Percentiles rank a stretch among this genome's conserved stretches.
Conservation (phyloP, 2,329 filamentous ascomycete genomes). For the Calonectria montana region DNA sequence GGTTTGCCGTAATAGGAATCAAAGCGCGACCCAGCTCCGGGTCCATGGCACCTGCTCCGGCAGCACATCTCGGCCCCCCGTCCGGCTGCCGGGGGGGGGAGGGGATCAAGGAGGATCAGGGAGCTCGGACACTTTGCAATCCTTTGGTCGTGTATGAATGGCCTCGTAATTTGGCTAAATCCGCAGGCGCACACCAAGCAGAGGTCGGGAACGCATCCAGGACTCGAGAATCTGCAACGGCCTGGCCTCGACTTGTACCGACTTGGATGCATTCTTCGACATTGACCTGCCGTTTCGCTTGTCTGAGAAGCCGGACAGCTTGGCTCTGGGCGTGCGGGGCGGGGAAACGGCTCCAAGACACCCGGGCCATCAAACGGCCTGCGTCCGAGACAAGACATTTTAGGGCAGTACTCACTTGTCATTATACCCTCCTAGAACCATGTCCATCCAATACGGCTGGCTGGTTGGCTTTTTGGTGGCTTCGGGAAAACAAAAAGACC, state of each 20-base stretch:
- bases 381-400: background rate
- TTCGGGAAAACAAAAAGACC: background rate
- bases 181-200: background rate
- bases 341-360: background rate
- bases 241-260: constrained; percentile 2
- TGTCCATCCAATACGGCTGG: background rate
- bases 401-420: background rate
- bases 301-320: background rate
- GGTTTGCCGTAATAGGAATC: background rate
- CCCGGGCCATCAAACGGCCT: constrained; percentile 6
- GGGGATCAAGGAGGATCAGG: background rate
- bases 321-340: background rate
- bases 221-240: background rate
- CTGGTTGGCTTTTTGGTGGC: background rate
- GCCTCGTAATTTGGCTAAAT: constrained; percentile 14
- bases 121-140: constrained; percentile 23
- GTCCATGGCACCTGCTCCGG: background rate
- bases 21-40: constrained; percentile 10
- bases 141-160: constrained; percentile 4
- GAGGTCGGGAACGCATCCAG: background rate
- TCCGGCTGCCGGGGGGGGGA: background rate
- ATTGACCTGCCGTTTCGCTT: background rate
- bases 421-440: constrained; percentile 9
- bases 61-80: background rate
- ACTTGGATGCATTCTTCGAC: constrained; percentile 20